Conservation (phyloP, 768 basidiomycete genomes). For the Daedaleopsis nitida region DNA sequence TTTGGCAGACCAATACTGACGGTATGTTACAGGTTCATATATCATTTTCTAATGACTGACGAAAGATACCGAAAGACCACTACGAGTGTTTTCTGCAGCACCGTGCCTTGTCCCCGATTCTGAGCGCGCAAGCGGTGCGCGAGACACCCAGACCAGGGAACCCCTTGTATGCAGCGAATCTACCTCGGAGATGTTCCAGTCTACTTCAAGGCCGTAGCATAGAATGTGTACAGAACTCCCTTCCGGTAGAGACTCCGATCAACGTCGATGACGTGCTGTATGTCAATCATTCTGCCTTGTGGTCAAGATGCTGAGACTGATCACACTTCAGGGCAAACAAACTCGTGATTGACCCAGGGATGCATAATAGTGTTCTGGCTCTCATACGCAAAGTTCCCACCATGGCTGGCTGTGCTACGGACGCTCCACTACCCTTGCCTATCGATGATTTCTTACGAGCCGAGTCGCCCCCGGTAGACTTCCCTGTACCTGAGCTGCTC, state of each 20-base stretch:
- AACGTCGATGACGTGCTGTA: slow-evolving; percentile 44
- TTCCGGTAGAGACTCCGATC: slow-evolving; percentile 2
- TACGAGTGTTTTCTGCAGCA: neutral
- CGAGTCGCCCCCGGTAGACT: slow-evolving; percentile 30
- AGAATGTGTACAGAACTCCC: no score
- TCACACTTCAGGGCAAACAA: slow-evolving; percentile 33
- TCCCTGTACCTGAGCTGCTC: slow-evolving; percentile 36
- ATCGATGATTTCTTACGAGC: slow-evolving; percentile 34
- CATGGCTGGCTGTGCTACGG: neutral
- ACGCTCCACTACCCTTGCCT: neutral
- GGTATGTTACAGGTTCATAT: slow-evolving; percentile 7
- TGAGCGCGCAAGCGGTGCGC: slow-evolving; percentile 48
- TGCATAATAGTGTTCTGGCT: slow-evolving; percentile 24
- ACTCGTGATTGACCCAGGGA: slow-evolving; percentile 32
- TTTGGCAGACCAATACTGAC: slow-evolving; percentile 36
- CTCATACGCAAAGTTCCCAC: slow-evolving; percentile 32
- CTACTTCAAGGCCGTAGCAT: no score
- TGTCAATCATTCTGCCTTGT: slow-evolving; percentile 17
- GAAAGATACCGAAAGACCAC: neutral
- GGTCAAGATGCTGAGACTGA: neutral
- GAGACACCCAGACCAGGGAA: slow-evolving; percentile 48
- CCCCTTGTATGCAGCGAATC: no score
- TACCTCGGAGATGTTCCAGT: no score
- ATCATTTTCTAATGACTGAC: neutral
- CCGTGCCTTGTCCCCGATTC: slow-evolving; percentile 45